Percentiles rank a stretch among this genome's conserved stretches.
Conservation (phyloP, 768 basidiomycete species). For the Pleurotus giganteus region DNA sequence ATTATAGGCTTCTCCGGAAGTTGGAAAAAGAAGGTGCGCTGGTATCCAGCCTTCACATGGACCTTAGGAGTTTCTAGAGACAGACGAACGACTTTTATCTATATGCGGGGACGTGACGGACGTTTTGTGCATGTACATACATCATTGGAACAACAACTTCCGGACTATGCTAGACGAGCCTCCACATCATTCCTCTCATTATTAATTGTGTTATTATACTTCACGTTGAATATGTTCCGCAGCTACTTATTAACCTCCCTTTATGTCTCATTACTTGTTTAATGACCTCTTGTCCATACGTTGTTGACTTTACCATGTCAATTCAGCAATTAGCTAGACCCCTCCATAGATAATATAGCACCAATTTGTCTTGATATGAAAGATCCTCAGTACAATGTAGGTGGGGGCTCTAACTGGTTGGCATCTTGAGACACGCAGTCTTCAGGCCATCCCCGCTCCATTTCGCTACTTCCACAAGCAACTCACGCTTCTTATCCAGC, state of each 20-base stretch:
- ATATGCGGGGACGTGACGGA: not conserved
- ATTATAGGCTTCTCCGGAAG: constrained; percentile 1
- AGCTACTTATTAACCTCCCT: not conserved
- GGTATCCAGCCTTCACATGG: not conserved
- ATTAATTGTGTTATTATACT: not conserved
- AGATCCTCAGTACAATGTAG: too few relatives aligned
- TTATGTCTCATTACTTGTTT: too few relatives aligned
- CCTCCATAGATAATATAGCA: not conserved
- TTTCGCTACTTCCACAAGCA: constrained; percentile 74
- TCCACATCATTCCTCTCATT: not conserved
- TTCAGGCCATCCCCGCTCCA: constrained; percentile 86
- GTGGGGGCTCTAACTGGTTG: constrained; percentile 41
- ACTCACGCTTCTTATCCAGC: constrained; percentile 71
- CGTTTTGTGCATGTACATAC: not conserved
- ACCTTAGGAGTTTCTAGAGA: constrained; percentile 4
- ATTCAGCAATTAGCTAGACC: not conserved
- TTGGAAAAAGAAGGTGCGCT: not conserved
- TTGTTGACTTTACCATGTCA: not conserved
- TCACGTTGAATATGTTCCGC: not conserved
- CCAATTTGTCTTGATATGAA: too few relatives aligned
- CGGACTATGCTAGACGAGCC: not conserved
- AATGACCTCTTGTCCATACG: not conserved
- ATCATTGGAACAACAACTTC: not conserved
- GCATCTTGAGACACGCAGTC: constrained; percentile 78
- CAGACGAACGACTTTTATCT: not conserved